These are phyloP conservation scores for Penicillium sp. DNA, from an alignment of 2,329 filamentous ascomycete species.

Conservation along the genomic window DNA sequence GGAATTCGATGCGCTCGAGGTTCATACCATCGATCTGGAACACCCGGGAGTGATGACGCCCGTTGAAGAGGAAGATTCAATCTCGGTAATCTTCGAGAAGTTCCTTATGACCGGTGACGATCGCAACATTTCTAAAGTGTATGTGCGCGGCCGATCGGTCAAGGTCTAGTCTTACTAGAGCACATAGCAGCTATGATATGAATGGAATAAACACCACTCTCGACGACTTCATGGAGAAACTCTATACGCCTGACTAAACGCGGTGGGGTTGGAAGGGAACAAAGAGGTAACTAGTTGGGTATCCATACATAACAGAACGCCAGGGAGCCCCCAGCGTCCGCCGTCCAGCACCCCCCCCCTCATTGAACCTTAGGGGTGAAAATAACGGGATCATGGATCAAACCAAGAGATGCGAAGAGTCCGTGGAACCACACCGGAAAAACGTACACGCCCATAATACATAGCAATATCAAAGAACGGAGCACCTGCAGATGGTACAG, in stretches of 20 bases:
- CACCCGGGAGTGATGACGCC: conserved; percentile 49
- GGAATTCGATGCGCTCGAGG: conserved; percentile 57
- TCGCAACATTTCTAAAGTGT: conserved; percentile 56
- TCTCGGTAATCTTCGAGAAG: conserved; percentile 54
- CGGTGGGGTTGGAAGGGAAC: not conserved
- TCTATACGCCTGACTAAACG: not conserved
- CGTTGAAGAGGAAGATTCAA: conserved; percentile 49
- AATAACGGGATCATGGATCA: no score
- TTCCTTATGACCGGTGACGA: conserved; percentile 64
- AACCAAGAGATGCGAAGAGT: not conserved
- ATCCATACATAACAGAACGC: not conserved
- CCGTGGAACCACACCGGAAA: not conserved
- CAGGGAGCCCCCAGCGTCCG: no score
- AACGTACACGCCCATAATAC: not conserved
- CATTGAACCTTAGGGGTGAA: no score
- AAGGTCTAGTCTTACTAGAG: conserved; percentile 13
- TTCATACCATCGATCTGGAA: conserved; percentile 39
- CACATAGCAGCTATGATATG: no score
- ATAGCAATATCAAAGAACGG: not conserved
- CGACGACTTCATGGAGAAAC: no score
- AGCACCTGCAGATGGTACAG: not conserved
- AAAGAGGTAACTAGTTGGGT: no score
- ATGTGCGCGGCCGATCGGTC: conserved; percentile 47
- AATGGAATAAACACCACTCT: no score
- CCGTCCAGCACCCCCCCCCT: no score